Evolutionary conservation across 441 rosid species (phyloP).

Genomic region (Pelargonium myrrhifolium): DNA sequence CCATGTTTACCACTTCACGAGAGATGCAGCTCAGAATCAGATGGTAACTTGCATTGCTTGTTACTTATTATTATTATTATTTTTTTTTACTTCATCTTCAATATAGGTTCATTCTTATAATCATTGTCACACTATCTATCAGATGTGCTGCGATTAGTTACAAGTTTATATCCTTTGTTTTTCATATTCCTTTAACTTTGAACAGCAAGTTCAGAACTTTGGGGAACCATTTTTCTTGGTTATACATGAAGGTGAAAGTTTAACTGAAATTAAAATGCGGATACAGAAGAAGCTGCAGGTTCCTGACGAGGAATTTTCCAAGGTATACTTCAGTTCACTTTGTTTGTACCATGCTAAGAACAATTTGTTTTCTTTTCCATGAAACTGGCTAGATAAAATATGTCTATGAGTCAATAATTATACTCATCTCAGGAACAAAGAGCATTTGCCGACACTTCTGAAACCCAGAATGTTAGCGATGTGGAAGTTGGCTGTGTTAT

Average conservation of each 20-base stretch:
- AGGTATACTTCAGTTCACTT: constrained; percentile 28
- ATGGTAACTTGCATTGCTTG: constrained; percentile 19
- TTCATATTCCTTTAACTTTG: constrained; percentile 1
- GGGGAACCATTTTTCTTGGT: constrained; percentile 70
- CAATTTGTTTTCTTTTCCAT: background rate
- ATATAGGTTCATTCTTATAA: background rate
- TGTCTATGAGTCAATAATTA: background rate
- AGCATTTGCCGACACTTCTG: background rate
- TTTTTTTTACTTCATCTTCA: background rate
- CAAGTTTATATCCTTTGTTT: background rate
- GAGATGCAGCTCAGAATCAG: constrained; percentile 61
- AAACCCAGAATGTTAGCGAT: background rate
- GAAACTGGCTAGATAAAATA: background rate
- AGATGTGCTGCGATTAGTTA: background rate
- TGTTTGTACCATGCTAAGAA: background rate
- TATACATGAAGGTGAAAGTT: constrained; percentile 54
- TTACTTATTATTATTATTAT: constrained; percentile 7
- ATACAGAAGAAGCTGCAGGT: constrained; percentile 61
- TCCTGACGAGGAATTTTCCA: constrained; percentile 55
- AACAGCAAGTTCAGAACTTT: constrained; percentile 53
- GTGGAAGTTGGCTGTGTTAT: background rate
- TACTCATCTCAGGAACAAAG: background rate
- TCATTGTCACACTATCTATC: background rate
- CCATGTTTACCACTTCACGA: constrained; percentile 59
- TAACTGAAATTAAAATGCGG: constrained; percentile 50